These are phyloP conservation scores for Alternaria postmessia DNA, from an alignment of 2,329 filamentous ascomycete genomes.

Conservation along the genomic window DNA sequence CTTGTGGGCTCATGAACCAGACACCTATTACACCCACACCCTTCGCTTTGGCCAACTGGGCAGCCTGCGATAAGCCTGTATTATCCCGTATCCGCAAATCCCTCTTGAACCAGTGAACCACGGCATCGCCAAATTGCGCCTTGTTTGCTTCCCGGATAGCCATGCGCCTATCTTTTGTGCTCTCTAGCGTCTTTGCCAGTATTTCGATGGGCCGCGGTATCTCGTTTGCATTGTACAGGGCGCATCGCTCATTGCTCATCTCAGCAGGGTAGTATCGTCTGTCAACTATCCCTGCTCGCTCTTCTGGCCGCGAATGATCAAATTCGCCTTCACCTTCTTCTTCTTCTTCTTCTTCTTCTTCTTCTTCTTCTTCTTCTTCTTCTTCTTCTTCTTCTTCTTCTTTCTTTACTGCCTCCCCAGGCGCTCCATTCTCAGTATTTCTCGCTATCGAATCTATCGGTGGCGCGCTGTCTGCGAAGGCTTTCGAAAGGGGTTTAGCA, in stretches of 20 bases:
- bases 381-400: conserved; percentile 1
- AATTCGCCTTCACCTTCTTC: conserved; percentile 19
- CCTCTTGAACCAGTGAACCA: conserved; percentile 91
- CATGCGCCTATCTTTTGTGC: conserved; percentile 65
- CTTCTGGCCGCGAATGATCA: conserved; percentile 51
- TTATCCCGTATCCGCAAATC: conserved; percentile 81
- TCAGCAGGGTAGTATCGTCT: conserved; percentile 81
- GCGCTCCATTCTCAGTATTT: conserved; percentile 28
- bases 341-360: not conserved
- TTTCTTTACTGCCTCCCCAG: conserved; percentile 20
- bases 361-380: conserved; percentile 1
- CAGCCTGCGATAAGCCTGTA: conserved; percentile 72
- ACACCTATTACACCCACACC: conserved; percentile 76
- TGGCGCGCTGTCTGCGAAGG: conserved; percentile 26
- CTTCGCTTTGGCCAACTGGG: conserved; percentile 70
- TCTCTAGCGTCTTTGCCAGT: conserved; percentile 67
- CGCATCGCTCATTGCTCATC: conserved; percentile 81
- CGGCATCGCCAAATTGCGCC: conserved; percentile 62
- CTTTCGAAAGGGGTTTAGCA: conserved; percentile 40
- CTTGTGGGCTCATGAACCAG: conserved; percentile 83
- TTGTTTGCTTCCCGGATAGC: conserved; percentile 49
- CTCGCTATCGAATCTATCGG: conserved; percentile 17
- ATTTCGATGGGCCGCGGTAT: conserved; percentile 77
- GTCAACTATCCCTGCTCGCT: conserved; percentile 53
- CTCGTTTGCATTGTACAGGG: conserved; percentile 74